Base-by-base conservation (phyloP, 192 early-diverging fungal species). In the Backusella australiensis region DNA sequence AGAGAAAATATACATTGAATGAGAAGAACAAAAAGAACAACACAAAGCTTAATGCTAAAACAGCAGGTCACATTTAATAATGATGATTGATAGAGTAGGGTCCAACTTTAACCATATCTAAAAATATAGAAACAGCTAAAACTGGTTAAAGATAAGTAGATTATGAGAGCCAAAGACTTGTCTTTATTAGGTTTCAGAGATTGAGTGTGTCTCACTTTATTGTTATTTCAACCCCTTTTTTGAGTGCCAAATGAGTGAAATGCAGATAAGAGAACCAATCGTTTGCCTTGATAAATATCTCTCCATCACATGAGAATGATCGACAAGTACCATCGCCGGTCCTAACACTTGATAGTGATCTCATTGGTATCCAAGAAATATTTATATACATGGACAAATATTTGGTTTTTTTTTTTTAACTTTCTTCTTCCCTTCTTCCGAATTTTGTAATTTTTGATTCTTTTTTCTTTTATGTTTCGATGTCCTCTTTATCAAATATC, bases 181-280 rank as follows among this genome's bases (percentile, higher is more conserved):
- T 29, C 8, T 63, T 3, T 63, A 12, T 63, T 12, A 63, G 2
- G 56, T 63, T 63, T 63, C 56, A 63, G 26, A 59, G 23, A 63
- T 63, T 63, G 56, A 63, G 56, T 29, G 9, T 63, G 56, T 63
- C 56, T 63, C 56, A 63, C 56, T 63, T 63, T 63, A 63, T 63
- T 63, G 56, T 29, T 63, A 63, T 63, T 56, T 29, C 56, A 63
- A 63, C 23, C 56, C 56, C 23, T 63, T 63, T 63, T 63, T 63
- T 63, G 56, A 63, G 56, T 59, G 9, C 56, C 56, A 23, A 56
- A 39, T 26, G 56, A 59, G 23, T 63, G 23, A 26, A 29, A 63
- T 63, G 56, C 23, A 56, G n/a, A 56, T 23, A 21, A 63, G 12
- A 63, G 21, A 63, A 63, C 56, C 26, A 63, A 63, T 63, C 9